Base-by-base conservation (phyloP, 208 protist genomes). In the Borovskyia barvae region DNA sequence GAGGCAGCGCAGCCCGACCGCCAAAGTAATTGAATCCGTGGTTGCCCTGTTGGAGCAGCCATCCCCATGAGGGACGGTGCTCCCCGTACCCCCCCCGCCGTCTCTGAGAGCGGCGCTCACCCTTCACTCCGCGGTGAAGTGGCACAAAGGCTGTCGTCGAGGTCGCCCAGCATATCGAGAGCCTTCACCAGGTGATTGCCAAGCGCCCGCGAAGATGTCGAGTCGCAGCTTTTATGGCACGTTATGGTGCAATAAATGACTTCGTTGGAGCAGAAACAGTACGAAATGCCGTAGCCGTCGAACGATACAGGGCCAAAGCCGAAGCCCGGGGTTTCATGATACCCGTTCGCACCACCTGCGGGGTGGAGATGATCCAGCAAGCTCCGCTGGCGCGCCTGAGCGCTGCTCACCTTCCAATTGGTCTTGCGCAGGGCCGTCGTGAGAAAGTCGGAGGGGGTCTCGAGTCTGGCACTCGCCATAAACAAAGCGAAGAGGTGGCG, bases 241-340 rank as follows among this genome's bases (percentile, higher is more conserved):
- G 87, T 92, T 20, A 96, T 75, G 36, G 89, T 92, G 66, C 93
- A 55, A 84, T 83, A 94, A 35, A 95, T 26, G 19, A 79, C 47
- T 9, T 47, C 50, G 40, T 93, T 85, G 39, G 75, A 77, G 55
- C 75, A 81, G 46, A 90, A 69, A 53, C 81, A 89, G 85, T 97
- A 97, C n/a, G 77, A 91, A 26, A 96, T 71, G 46, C 90, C 90
- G 74, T 96, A 96, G 47, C 90, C 87, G 54, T 94, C 82, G 28
- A 77, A 53, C 5, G 80, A 66, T 15, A 95, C 85, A 11, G 93
- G 93, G 11, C 90, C 93, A 57, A 97, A 97, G 12, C 93, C 90
- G 30, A 89, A 77, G 25, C 73, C 74, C 0, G 78, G 82, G 5
- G 82, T 86, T 43, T 85, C 77, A 50, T 71, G 64, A 35, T 74